phyloP scores from a whole-genome alignment of 805 yeast species.

The Pichia cabralensis region DNA sequence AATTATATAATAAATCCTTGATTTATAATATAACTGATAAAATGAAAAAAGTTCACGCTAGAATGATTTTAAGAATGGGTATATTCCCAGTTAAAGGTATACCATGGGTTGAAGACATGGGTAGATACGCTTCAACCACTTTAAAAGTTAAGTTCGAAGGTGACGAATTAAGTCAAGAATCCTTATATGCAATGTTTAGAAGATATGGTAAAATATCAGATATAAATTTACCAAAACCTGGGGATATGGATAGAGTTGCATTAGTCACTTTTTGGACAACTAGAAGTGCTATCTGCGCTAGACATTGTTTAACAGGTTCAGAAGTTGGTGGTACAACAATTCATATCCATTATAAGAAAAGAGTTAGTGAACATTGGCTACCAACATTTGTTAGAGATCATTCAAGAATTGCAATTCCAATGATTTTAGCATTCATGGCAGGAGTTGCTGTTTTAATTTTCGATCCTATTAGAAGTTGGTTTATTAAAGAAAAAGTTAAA shows the following conservation, averaged over 20 bases:
- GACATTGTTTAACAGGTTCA: slow-evolving; percentile 83
- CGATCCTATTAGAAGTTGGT: slow-evolving; percentile 85
- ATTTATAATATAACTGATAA: slow-evolving; percentile 11
- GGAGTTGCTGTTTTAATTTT: slow-evolving; percentile 76
- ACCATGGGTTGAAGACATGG: slow-evolving; percentile 94
- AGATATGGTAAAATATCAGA: slow-evolving; percentile 80
- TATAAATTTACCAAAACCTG: slow-evolving; percentile 47
- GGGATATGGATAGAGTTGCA: slow-evolving; percentile 40
- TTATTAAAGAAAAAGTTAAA: slow-evolving; percentile 64
- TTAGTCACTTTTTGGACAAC: slow-evolving; percentile 43
- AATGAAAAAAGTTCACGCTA: slow-evolving; percentile 7
- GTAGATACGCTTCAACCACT: slow-evolving; percentile 58
- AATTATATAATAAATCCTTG: slow-evolving; percentile 12
- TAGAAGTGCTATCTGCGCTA: slow-evolving; percentile 73
- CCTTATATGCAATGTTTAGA: slow-evolving; percentile 67
- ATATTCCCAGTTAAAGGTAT: slow-evolving; percentile 75
- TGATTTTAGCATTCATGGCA: slow-evolving; percentile 68
- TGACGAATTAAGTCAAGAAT: slow-evolving; percentile 64
- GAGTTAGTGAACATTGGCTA: slow-evolving; percentile 41
- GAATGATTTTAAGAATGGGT: slow-evolving; percentile 37
- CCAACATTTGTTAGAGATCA: slow-evolving; percentile 58
- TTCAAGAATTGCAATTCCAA: slow-evolving; percentile 74
- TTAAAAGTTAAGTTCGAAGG: slow-evolving; percentile 71
- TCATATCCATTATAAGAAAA: slow-evolving; percentile 64
- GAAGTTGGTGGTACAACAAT: slow-evolving; percentile 51